Evolutionary conservation across 2,329 filamentous ascomycete species (phyloP), one percentile per base, ranked within the genome.

Genomic region (Xenoacremonium recifei): DNA sequence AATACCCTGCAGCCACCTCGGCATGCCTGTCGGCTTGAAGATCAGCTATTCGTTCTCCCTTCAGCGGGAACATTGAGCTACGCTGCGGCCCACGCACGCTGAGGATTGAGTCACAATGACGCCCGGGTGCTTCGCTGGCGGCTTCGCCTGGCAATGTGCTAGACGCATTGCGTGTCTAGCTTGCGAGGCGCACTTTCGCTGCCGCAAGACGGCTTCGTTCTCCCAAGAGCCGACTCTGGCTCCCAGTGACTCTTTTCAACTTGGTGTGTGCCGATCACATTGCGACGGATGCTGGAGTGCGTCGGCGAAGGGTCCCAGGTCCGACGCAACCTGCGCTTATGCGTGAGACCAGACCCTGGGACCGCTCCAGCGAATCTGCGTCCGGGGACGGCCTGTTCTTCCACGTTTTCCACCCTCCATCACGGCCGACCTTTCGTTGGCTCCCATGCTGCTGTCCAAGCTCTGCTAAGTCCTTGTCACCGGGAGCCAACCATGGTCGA

Each of bases 391-490:
- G 35, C 25, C 44, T 46, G 42, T 45, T 39, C 42, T 50, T 51
- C 55, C 55, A 58, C 53, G 55, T 58, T 58, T 54, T 56, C 42
- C 40, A 49, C 47, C 50, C 46, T 51, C 45, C 46, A 39, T 43
- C 42, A 33, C 48, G 36, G 27, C 44, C 51, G 44, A 35, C 38
- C 41, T 40, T 36, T 45, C 34, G 47, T 43, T 44, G 51, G 47
- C 40, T 50, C 49, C 23, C 23, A 27, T 27, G 13, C 13, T 27
- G 13, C 9, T 27, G 9, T 27, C 23, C 23, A 7, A 27, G 13
- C 21, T 32, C 37, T 50, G 42, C 41, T 38, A 39, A 35, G 39
- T 48, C 39, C 47, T 21, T 37, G 41, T 39, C 44, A 44, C 45
- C 25, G 37, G 40, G 44, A 35, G 48, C 47, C 44, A 37, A 42